Conservation (phyloP, 352 stramenopile species). For the Saprolegnia parasitica region DNA sequence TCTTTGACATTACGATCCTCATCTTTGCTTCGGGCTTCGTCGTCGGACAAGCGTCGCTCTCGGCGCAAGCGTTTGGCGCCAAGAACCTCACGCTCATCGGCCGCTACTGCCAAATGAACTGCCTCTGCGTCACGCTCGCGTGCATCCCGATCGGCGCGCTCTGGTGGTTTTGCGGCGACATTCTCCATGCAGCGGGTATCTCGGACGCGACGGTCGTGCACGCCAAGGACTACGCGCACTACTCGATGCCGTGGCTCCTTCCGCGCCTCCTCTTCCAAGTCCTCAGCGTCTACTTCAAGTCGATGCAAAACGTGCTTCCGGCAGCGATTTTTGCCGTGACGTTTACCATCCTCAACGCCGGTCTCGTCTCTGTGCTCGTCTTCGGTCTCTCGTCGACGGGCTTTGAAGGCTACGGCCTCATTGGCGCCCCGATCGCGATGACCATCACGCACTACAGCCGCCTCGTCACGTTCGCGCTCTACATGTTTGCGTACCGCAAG, state of each 20-base stretch:
- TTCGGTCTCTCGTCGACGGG: constrained; percentile 34
- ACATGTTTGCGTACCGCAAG: constrained; percentile 62
- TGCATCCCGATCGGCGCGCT: constrained; percentile 64
- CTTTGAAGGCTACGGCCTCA: constrained; percentile 55
- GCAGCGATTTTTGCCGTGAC: constrained; percentile 57
- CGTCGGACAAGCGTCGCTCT: constrained; percentile 69
- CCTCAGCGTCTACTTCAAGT: constrained; percentile 71
- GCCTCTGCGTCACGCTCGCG: constrained; percentile 49
- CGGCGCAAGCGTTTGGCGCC: constrained; percentile 79
- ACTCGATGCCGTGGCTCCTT: constrained; percentile 66
- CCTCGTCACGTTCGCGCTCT: constrained; percentile 50
- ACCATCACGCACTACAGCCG: constrained; percentile 48
- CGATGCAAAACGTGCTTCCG: constrained; percentile 70
- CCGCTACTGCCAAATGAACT: constrained; percentile 56
- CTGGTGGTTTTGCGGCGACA: constrained; percentile 46
- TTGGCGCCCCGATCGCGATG: constrained; percentile 70
- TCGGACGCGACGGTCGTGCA: constrained; percentile 29
- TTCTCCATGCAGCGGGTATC: background rate
- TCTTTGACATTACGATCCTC: constrained; percentile 68
- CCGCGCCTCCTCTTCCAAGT: constrained; percentile 73
- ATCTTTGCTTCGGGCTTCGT: constrained; percentile 79
- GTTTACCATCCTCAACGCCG: constrained; percentile 52
- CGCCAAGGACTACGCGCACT: constrained; percentile 52
- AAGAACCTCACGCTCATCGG: constrained; percentile 68
- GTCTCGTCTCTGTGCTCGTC: constrained; percentile 56